Percentiles rank a stretch among this genome's conserved stretches.
Conservation (phyloP, 2,329 filamentous ascomycete genomes). For the Pezicula rhizophila region DNA sequence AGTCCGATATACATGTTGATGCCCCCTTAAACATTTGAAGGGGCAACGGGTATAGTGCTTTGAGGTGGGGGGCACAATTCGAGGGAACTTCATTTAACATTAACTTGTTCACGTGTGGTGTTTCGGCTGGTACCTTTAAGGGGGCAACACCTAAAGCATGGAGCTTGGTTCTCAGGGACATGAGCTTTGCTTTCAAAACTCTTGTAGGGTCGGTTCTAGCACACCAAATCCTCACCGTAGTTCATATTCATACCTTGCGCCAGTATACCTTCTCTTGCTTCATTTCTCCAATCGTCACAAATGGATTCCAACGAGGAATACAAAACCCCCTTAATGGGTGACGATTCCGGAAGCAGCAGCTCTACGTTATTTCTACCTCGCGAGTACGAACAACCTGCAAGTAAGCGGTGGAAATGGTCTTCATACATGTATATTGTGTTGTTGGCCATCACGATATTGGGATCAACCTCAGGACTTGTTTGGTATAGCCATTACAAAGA, state of each 20-base stretch:
- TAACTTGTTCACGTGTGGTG: neutral
- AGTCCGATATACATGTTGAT: neutral
- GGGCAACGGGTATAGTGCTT: neutral
- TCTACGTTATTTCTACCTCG: neutral
- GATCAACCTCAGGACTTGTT: neutral
- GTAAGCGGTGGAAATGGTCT: neutral
- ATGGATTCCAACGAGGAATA: neutral
- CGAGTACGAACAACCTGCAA: neutral
- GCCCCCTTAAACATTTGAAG: neutral
- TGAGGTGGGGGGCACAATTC: neutral
- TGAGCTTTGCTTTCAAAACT: neutral
- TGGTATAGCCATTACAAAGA: neutral
- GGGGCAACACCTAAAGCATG: neutral
- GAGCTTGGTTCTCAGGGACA: neutral
- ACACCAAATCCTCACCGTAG: neutral
- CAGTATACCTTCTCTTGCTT: neutral
- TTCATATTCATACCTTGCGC: neutral
- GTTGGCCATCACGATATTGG: neutral
- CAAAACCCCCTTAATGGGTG: neutral
- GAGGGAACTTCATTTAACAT: neutral
- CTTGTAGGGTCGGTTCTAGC: neutral
- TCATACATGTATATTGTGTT: neutral
- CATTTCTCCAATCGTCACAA: neutral
- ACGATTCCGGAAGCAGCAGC: neutral
- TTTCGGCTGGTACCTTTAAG: neutral